phyloP scores from a whole-genome alignment of 805 yeast species.

The Spathaspora sp. region DNA sequence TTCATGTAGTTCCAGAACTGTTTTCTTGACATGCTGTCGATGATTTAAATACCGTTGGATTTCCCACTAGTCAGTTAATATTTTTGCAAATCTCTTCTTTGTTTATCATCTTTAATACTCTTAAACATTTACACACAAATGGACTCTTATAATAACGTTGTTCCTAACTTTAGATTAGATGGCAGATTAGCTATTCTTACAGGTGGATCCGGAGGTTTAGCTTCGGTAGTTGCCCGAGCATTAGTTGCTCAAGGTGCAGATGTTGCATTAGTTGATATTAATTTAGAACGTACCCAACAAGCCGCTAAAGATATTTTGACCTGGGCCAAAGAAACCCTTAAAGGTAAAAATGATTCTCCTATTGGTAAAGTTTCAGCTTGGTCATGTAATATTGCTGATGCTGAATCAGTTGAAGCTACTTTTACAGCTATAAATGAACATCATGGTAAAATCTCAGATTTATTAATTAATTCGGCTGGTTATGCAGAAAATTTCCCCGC shows the following conservation, averaged over 20 bases:
- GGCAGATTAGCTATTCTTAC: conserved; percentile 71
- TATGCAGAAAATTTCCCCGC: conserved; percentile 80
- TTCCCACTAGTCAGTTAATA: background rate
- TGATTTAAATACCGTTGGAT: background rate
- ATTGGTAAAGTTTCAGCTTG: conserved; percentile 53
- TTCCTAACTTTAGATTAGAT: conserved; percentile 65
- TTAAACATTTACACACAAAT: background rate
- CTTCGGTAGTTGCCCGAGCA: conserved; percentile 61
- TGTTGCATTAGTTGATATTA: conserved; percentile 68
- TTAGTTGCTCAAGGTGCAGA: conserved; percentile 75
- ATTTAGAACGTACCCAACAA: conserved; percentile 53
- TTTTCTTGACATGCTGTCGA: too few species aligned
- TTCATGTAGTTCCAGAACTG: too few species aligned
- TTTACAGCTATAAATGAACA: conserved; percentile 52
- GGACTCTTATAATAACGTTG: conserved; percentile 40
- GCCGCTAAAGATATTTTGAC: conserved; percentile 47
- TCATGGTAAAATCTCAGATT: conserved; percentile 59
- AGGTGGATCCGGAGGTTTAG: conserved; percentile 81
- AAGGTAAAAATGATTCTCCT: conserved; percentile 27
- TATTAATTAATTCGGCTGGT: conserved; percentile 79
- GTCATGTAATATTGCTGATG: conserved; percentile 71
- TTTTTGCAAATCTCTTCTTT: background rate
- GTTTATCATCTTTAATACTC: background rate
- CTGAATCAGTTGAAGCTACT: conserved; percentile 52
- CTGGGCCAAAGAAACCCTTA: conserved; percentile 46